Conservation (phyloP, 2,329 filamentous ascomycete species). For the Paecilomyces sp. region DNA sequence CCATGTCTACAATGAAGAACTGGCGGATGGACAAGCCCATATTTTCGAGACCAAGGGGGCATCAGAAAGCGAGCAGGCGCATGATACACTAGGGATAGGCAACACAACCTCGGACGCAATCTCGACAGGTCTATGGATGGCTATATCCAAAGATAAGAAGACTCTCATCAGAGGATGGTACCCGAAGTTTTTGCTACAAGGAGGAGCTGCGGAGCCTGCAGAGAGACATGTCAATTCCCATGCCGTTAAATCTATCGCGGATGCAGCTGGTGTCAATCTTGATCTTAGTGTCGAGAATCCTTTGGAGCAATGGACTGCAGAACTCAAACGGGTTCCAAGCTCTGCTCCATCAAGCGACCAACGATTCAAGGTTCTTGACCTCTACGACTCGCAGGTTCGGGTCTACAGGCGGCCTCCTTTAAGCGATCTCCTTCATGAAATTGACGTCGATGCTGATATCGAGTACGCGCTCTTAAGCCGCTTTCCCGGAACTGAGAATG, state of each 20-base stretch:
- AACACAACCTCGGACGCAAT: slow-evolving; percentile 19
- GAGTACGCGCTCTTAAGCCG: slow-evolving; percentile 27
- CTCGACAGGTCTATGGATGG: slow-evolving; percentile 33
- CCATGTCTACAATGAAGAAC: slow-evolving; percentile 80
- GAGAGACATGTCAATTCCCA: slow-evolving; percentile 47
- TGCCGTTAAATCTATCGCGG: slow-evolving; percentile 53
- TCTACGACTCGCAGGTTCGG: slow-evolving; percentile 35
- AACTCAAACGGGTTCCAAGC: slow-evolving; percentile 18
- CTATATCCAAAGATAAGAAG: slow-evolving; percentile 49
- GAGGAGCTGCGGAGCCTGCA: slow-evolving; percentile 21
- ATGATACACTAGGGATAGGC: slow-evolving; percentile 14
- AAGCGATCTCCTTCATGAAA: slow-evolving; percentile 24
- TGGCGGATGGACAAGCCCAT: slow-evolving; percentile 48
- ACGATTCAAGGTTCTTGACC: slow-evolving; percentile 26
- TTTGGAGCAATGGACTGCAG: slow-evolving; percentile 45
- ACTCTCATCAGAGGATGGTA: slow-evolving; percentile 66
- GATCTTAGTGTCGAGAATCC: slow-evolving; percentile 64
- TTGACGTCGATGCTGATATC: slow-evolving; percentile 19
- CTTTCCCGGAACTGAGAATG: slow-evolving; percentile 33
- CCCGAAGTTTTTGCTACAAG: slow-evolving; percentile 38
- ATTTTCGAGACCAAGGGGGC: slow-evolving; percentile 4
- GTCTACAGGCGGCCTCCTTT: slow-evolving; percentile 32
- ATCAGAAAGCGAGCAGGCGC: slow-evolving; percentile 3
- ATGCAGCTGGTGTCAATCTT: slow-evolving; percentile 53
- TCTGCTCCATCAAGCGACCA: slow-evolving; percentile 15